Percentiles rank a stretch among this genome's conserved stretches.
These are phyloP conservation scores for Rauvolfia tetraphylla DNA, from an alignment of 257 asterid genomes.

Conservation along the genomic window DNA sequence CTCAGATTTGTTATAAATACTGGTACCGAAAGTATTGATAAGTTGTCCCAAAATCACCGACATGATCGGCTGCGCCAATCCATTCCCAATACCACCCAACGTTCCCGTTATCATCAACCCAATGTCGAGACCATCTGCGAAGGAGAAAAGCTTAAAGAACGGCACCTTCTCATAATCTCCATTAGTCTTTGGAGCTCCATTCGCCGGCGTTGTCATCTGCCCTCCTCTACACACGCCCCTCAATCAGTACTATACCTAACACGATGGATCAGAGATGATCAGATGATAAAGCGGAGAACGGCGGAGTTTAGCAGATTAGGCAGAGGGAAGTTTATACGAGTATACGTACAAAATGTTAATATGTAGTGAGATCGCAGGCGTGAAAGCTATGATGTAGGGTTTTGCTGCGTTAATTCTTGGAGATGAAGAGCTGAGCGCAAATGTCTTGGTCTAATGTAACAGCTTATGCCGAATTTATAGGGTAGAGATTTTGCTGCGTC, in stretches of 20 bases:
- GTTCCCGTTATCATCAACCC: conserved; percentile 48
- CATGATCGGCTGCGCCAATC: conserved; percentile 73
- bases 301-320: no score
- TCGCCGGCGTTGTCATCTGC: not conserved
- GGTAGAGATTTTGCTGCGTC: no score
- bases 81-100: conserved; percentile 47
- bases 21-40: conserved; percentile 52
- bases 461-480: not conserved
- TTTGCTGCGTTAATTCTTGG: not conserved
- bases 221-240: no score
- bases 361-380: not conserved
- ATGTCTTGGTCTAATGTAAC: not conserved
- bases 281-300: no score
- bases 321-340: no score
- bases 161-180: conserved; percentile 39
- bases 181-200: conserved; percentile 6
- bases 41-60: conserved; percentile 58
- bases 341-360: not conserved
- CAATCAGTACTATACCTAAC: not conserved
- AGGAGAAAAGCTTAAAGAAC: conserved; percentile 44
- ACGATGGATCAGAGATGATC: not conserved
- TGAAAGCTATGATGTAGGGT: not conserved
- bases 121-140: conserved; percentile 56
- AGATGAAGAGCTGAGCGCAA: not conserved
- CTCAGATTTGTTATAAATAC: conserved; percentile 6